Evolutionary conservation across 139 green algal genomes (phyloP), one percentile per base, ranked within the genome.

Genomic region (Zygnema circumcarinatum): DNA sequence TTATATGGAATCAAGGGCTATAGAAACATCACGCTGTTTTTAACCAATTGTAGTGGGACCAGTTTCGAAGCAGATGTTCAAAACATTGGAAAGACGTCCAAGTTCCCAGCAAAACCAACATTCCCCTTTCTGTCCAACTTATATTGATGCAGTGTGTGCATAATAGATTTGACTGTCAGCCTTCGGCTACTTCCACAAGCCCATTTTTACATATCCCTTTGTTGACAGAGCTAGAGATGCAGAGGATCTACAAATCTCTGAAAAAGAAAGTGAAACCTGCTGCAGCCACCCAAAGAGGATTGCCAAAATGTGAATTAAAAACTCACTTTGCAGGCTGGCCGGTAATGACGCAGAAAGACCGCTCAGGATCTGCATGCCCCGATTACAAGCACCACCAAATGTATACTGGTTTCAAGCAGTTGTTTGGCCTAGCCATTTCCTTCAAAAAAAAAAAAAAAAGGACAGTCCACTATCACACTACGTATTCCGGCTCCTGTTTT

Each of bases 291-390:
- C 3, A 35, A 73, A 32, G 74, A 67, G 40, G 1, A 85, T 1
- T 32, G 78, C 2, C 7, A 62, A 7, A 62, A 16, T 79, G 20
- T 54, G 11, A 47, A 41, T 22, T 52, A n/a, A 11, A 67, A 52
- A 0, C 82, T 73, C 53, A 88, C 84, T 88, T 89, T 79, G 84
- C 84, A 54, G 84, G 84, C 31, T 85, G 38, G 33, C 84, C 84
- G 32, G 84, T 89, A 41, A 89, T 33, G 3, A 25, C 53, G 35
- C 84, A 89, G 21, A 89, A 32, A 36, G 84, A 2, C 22, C 39
- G n/a, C 29, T 21, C 21, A 32, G 84, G 84, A 89, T 88, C 82
- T 87, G 81, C 68, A 86, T 38, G 75, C 36, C 75, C 47, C 75
- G 69, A 39, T 52, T 39, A 20, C 11, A 78, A 78, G 69, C 32